These are phyloP conservation scores for Hirsutella rhossiliensis DNA, from an alignment of 2,329 filamentous ascomycete genomes.

Conservation along the genomic window DNA sequence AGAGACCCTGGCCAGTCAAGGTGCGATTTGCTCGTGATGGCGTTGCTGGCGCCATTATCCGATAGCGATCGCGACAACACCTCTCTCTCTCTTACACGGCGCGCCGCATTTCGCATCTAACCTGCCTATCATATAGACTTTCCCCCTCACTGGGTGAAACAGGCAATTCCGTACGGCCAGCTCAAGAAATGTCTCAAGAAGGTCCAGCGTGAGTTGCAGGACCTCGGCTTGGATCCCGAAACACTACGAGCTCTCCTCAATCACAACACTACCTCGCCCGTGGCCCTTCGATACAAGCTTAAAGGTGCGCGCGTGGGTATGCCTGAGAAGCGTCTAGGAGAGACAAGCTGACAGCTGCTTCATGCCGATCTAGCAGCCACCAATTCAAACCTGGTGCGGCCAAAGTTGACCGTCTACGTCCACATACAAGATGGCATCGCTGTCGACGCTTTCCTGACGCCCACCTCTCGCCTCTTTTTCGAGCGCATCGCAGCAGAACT, in stretches of 20 bases:
- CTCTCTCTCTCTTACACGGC: neutral
- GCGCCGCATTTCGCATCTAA: neutral
- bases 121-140: constrained; percentile 36
- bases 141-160: constrained; percentile 58
- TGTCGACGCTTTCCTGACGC: constrained; percentile 55
- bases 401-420: constrained; percentile 59
- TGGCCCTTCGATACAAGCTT: constrained; percentile 42
- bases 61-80: neutral
- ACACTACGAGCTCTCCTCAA: constrained; percentile 56
- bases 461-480: constrained; percentile 51
- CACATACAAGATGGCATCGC: constrained; percentile 54
- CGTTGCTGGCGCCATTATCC: neutral
- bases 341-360: neutral
- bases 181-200: constrained; percentile 85
- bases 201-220: constrained; percentile 57
- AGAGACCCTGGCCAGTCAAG: constrained; percentile 52
- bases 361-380: constrained; percentile 16
- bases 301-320: constrained; percentile 24
- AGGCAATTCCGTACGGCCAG: constrained; percentile 71
- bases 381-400: constrained; percentile 40
- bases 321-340: neutral
- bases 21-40: constrained; percentile 12
- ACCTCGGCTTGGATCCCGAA: constrained; percentile 59
- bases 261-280: constrained; percentile 31
- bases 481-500: constrained; percentile 43